A percentile compares a stretch with the other conserved stretches of the same genome.
Conservation (phyloP, 768 basidiomycete species). For the Russula ochroleuca region DNA sequence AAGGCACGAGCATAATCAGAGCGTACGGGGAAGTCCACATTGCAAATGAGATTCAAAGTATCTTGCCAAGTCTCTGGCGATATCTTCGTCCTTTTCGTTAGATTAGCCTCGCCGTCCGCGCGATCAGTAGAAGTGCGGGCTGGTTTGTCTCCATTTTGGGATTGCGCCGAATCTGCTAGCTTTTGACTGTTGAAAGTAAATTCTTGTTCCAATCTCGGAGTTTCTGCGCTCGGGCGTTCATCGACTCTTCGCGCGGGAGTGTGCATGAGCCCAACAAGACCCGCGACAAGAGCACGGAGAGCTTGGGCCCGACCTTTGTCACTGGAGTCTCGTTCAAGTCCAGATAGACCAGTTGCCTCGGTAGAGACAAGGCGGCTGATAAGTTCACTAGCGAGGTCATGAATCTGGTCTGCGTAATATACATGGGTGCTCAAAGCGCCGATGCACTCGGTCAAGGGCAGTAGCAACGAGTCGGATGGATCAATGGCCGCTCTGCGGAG, state of each 20-base stretch:
- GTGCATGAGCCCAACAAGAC: constrained; percentile 64
- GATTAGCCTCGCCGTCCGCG: constrained; percentile 34
- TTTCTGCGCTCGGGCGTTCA: constrained; percentile 5
- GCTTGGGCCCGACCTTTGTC: constrained; percentile 55
- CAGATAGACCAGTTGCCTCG: constrained; percentile 57
- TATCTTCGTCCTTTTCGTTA: constrained; percentile 60
- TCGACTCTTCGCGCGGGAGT: constrained; percentile 41
- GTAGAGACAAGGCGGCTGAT: constrained; percentile 67
- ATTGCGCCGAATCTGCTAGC: not conserved
- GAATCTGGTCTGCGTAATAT: constrained; percentile 95
- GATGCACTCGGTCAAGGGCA: constrained; percentile 68
- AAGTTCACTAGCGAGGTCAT: constrained; percentile 83
- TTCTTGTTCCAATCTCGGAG: constrained; percentile 22
- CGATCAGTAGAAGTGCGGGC: constrained; percentile 19
- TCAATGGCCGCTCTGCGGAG: constrained; percentile 63
- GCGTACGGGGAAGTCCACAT: constrained; percentile 70
- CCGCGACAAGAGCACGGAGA: constrained; percentile 64
- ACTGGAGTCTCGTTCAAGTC: constrained; percentile 37
- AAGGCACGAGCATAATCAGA: constrained; percentile 71
- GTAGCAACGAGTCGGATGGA: constrained; percentile 59
- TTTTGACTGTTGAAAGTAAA: constrained; percentile 13
- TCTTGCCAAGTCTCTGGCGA: constrained; percentile 89
- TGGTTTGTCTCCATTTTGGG: constrained; percentile 8
- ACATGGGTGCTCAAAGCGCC: constrained; percentile 84
- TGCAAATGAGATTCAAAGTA: constrained; percentile 79